These are phyloP conservation scores for Colletotrichum sp. DNA, from an alignment of 2,329 filamentous ascomycete genomes.

Conservation along the genomic window DNA sequence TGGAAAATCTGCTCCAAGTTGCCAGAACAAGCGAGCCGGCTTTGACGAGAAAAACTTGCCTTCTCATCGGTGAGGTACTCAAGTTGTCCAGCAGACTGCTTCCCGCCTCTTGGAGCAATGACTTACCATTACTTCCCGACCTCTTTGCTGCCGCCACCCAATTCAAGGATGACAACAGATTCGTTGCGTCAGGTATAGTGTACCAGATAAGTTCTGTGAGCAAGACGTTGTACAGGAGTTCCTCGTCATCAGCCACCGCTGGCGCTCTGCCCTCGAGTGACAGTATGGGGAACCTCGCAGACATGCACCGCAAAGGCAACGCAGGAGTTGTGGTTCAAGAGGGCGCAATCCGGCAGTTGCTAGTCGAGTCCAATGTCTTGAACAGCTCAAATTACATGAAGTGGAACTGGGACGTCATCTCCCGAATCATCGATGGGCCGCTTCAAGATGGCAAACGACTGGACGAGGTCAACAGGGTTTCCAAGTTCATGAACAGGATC, in stretches of 20 bases:
- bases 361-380: slow-evolving; percentile 83
- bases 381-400: slow-evolving; percentile 90
- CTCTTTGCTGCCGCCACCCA: slow-evolving; percentile 79
- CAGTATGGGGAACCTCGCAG: slow-evolving; percentile 54
- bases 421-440: slow-evolving; percentile 90
- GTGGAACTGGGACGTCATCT: slow-evolving; percentile 96
- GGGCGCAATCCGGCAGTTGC: slow-evolving; percentile 66
- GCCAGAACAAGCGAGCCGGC: slow-evolving; percentile 71
- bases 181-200: slow-evolving; percentile 85
- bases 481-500: slow-evolving; percentile 94
- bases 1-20: slow-evolving; percentile 65
- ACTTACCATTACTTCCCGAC: slow-evolving; percentile 87
- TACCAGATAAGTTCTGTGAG: slow-evolving; percentile 99
- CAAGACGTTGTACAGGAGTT: slow-evolving; percentile 84
- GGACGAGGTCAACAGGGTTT: slow-evolving; percentile 92
- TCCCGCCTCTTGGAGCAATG: slow-evolving; percentile 80
- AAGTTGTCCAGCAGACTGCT: slow-evolving; percentile 88
- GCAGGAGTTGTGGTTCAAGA: slow-evolving; percentile 59
- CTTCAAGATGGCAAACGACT: slow-evolving; percentile 88
- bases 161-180: slow-evolving; percentile 74
- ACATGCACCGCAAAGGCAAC: slow-evolving; percentile 61
- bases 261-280: slow-evolving; percentile 45
- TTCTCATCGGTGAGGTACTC: slow-evolving; percentile 89
- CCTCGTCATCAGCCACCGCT: slow-evolving; percentile 42
- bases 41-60: slow-evolving; percentile 85